These are phyloP conservation scores for Baudoinia panamericana DNA, from an alignment of 495 filamentous ascomycete genomes.

Conservation along the genomic window DNA sequence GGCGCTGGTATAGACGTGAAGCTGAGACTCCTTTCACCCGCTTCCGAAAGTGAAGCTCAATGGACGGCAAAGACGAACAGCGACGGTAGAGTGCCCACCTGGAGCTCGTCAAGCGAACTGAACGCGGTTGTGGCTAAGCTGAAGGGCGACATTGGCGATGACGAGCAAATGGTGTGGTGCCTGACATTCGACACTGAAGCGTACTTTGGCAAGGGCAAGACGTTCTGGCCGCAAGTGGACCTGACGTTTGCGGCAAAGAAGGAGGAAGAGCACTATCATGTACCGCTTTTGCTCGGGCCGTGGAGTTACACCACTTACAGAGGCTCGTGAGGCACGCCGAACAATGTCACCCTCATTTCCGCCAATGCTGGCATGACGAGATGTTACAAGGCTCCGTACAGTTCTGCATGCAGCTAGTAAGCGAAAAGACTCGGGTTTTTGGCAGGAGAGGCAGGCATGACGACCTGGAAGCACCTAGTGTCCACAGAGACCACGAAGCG, in stretches of 20 bases:
- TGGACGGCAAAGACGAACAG: slow-evolving; percentile 62
- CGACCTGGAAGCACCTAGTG: too few relatives aligned
- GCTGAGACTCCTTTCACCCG: slow-evolving; percentile 37
- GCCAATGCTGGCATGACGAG: too few relatives aligned
- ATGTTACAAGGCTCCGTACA: too few relatives aligned
- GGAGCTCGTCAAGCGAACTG: slow-evolving; percentile 44
- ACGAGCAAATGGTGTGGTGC: slow-evolving; percentile 49
- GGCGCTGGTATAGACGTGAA: slow-evolving; percentile 43
- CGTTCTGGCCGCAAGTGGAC: slow-evolving; percentile 87
- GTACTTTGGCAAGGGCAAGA: slow-evolving; percentile 63
- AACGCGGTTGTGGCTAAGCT: slow-evolving; percentile 25
- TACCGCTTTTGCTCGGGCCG: slow-evolving; percentile 76
- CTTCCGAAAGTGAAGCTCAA: slow-evolving; percentile 27
- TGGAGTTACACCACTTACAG: slow-evolving; percentile 92
- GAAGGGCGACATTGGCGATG: slow-evolving; percentile 26
- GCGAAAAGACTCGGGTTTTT: too few relatives aligned
- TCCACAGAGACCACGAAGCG: too few relatives aligned
- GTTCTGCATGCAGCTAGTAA: too few relatives aligned
- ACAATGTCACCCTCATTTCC: too few relatives aligned
- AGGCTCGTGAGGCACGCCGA: slow-evolving; percentile 35
- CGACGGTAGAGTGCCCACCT: slow-evolving; percentile 74
- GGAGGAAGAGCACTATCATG: slow-evolving; percentile 60
- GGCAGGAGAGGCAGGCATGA: too few relatives aligned
- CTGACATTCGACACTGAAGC: slow-evolving; percentile 63
- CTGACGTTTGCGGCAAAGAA: slow-evolving; percentile 60